Evolutionary conservation across 1,284 basidiomycete species (phyloP), one percentile per base, ranked within the genome.

Genomic region (Athelia sp.): DNA sequence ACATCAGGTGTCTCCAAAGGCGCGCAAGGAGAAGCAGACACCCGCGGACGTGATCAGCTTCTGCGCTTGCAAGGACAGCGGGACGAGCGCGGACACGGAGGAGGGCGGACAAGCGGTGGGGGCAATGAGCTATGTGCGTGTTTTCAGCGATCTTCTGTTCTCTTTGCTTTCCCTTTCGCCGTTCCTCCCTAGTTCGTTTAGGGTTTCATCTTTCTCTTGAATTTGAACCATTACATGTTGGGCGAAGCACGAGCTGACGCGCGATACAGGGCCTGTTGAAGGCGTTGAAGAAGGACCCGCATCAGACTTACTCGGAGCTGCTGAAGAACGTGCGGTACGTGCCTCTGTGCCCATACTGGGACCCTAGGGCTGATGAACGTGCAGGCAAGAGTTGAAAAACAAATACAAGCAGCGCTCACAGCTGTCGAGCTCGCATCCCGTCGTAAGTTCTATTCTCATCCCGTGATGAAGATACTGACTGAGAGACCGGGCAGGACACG

Each of bases 341-440:
- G 6, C 4, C 19, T 40, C 9, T 40, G n/a, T 8, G 36, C 15
- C n/a, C 6, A 29, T 13, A 6, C 6, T 29, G 26, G 4, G 26
- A 29, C 13, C 4, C 13, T 40, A 9, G 36, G 8, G 15, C 15
- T n/a, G 6, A 40, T 21, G n/a, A n/a, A n/a, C n/a, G n/a, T n/a
- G n/a, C n/a, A 78, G 76, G 46, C 63, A 67, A 15, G 78, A 85
- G 52, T 65, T 88, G 43, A 68, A 73, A 48, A 73, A 74, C 42
- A 76, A 81, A 60, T 94, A 86, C 62, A 79, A 76, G 52, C 92
- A 94, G 74, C 89, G 83, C 62, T 90, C 92, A 1, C 92, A 88
- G 63, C 62, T 90, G 6, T 82, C 84, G 2, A 83, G 81, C 50
- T 87, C 87, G 9, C 86, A 90, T 57, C 78, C 70, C 14, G 84